Evolutionary conservation across 192 early-diverging fungal genomes (phyloP), one percentile per base, ranked within the genome.

Genomic region (Chytriomyces sp.): DNA sequence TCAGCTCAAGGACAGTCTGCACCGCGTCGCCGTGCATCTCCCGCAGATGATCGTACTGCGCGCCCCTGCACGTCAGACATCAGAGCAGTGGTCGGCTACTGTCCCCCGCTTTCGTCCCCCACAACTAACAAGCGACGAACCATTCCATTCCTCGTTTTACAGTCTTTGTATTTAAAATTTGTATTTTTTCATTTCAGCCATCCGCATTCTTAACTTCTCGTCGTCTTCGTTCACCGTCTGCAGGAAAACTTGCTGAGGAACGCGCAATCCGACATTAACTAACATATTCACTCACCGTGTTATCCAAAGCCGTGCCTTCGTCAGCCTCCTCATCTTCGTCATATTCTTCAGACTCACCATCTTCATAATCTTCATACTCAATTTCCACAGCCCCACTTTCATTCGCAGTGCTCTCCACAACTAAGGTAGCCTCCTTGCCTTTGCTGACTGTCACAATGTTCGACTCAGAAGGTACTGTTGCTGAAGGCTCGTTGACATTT

Each of bases 21-120:
- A 84, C 61, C 8, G 87, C 86, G 63, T 89, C 89, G 58, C 87
- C 89, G n/a, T 81, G 80, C 34, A 89, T 70, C 22, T 85, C 39
- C 40, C 77, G 75, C 7, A 90, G 73, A 32, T 76, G 77, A 31
- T 81, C 73, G 17, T 52, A 58, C 28, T 75, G 59, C 3, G 22
- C 69, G 55, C 70, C 73, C 77, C 77, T 78, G 49, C 4, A 44
- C n/a, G 62, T 62, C 17, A 60, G 1, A 49, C 61, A 30, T n/a
- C n/a, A n/a, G 22, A 28, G 1, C 55, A 57, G 55, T 22, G 55
- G 12, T 49, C 44, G 22, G 44, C 44, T 49, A 19, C 55, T n/a
- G 12, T 56, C n/a, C n/a, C n/a, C n/a, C 10, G 56, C 19, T 57
- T 19, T 25, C 8, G 56, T 30, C 26, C 28, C 14, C 0, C 22